Base-by-base conservation (phyloP, 106 monocot genomes). In the Dendrobium huoshanense region DNA sequence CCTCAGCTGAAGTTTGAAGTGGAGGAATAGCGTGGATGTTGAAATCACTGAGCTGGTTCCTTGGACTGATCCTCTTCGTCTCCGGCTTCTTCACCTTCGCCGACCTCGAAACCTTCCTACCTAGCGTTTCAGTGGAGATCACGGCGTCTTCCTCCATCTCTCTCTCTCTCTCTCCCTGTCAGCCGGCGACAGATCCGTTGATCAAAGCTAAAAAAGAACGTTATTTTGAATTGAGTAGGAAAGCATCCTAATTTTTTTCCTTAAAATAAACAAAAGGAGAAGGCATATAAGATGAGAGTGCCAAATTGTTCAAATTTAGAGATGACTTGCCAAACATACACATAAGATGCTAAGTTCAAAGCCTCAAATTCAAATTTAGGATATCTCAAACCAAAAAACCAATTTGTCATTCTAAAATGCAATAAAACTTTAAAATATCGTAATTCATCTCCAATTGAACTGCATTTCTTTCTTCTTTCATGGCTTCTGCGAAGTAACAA, bases 31-130 rank as follows among this genome's bases (percentile, higher is more conserved):
- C 55, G 20, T 29, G 64, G 44, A 65, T 33, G 55, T 88, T 90
- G 76, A 88, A 54, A 20, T 88, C 90, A 61, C 72, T 58, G 13
- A 88, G 58, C 17, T 85, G 90, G 48, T 83, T 88, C 24, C 88
- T 82, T 22, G 85, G 61, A 33, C 80, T 82, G 16, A 37, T 19
- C 42, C 49, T 83, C 77, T 65, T 77, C 67, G 19, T 61, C 43
- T 79, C 56, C 72, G 44, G 58, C 83, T 72, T 73, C 77, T 33
- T 65, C 72, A n/a, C 49, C 43, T 41, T 15, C n/a, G 22, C 44
- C 54, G 83, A 6, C 40, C 5, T 41, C 22, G 70, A 24, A 31
- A 10, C 40, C 64, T 37, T 24, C 74, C 45, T 31, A 9, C 3
- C 1, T 9, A 43, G 40, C 78, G 41, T 79, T 56, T 47, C 65